phyloP scores from a whole-genome alignment of 108 stramenopile species.

The Stephanodiscus minutulus region DNA sequence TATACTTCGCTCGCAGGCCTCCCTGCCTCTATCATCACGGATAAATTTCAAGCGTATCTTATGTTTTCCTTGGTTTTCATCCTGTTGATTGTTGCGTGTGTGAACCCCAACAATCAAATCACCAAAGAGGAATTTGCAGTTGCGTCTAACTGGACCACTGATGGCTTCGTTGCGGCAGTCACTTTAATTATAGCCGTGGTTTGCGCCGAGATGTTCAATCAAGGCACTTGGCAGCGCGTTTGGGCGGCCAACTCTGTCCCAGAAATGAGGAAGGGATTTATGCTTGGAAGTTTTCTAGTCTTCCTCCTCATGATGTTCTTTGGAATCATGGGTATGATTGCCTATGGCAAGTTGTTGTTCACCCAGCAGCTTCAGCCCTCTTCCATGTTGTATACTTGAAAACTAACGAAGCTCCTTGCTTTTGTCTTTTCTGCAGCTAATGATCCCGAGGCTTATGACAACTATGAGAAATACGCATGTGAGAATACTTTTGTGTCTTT shows the following conservation, averaged over 20 bases:
- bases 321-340: conserved; percentile 84
- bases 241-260: conserved; percentile 71
- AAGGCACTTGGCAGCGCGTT: conserved; percentile 75
- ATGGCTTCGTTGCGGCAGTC: conserved; percentile 67
- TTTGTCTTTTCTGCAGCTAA: conserved; percentile 34
- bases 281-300: conserved; percentile 54
- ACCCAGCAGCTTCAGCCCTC: background rate
- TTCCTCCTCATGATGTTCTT: conserved; percentile 85
- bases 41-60: conserved; percentile 75
- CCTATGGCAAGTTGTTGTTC: conserved; percentile 42
- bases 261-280: conserved; percentile 65
- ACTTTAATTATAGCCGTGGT: conserved; percentile 69
- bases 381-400: background rate
- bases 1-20: conserved; percentile 73
- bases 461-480: conserved; percentile 63
- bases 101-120: conserved; percentile 55
- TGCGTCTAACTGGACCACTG: conserved; percentile 67
- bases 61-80: conserved; percentile 65
- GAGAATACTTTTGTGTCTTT: background rate
- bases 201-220: conserved; percentile 82
- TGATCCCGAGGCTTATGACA: conserved; percentile 64
- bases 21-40: conserved; percentile 74
- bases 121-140: conserved; percentile 60
- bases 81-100: conserved; percentile 61
- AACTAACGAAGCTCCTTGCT: background rate